These are phyloP conservation scores for Ustilago nuda DNA, from an alignment of 1,284 basidiomycete species.

Conservation along the genomic window DNA sequence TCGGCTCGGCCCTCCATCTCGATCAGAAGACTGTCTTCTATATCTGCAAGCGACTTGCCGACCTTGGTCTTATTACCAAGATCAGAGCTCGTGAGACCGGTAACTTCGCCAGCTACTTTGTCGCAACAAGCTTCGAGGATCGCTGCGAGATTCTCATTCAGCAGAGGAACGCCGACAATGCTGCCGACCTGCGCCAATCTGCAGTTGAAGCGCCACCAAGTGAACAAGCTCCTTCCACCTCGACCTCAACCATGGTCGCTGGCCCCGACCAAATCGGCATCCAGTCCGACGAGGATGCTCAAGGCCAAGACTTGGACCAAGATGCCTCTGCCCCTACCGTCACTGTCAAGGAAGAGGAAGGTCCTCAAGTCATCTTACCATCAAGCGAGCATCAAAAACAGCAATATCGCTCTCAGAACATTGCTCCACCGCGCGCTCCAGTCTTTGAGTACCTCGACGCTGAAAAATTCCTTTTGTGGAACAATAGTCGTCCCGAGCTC, in stretches of 20 bases:
- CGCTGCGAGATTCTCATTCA: constrained; percentile 49
- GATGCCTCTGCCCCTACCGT: constrained; percentile 28
- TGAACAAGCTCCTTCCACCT: not conserved
- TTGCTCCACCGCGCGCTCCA: constrained; percentile 8
- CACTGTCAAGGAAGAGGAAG: constrained; percentile 31
- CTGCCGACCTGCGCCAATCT: constrained; percentile 14
- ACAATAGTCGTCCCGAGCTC: constrained; percentile 54
- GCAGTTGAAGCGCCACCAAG: constrained; percentile 1
- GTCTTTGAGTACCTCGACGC: constrained; percentile 40
- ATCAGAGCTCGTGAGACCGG: constrained; percentile 60
- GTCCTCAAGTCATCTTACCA: constrained; percentile 6
- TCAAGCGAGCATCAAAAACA: not conserved
- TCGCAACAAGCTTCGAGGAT: constrained; percentile 44
- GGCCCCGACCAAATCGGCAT: constrained; percentile 13
- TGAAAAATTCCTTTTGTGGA: constrained; percentile 46
- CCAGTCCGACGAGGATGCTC: constrained; percentile 13
- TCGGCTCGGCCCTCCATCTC: constrained; percentile 82
- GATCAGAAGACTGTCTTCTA: constrained; percentile 89
- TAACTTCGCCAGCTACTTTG: constrained; percentile 49
- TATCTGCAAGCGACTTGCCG: constrained; percentile 56
- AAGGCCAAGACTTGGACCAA: constrained; percentile 7
- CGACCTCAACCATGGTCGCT: not conserved
- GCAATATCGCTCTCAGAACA: not conserved
- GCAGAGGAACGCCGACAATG: constrained; percentile 42
- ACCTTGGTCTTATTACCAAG: constrained; percentile 45